phyloP scores from a whole-genome alignment of 768 basidiomycete genomes.

The Neoboletus magnificus region DNA sequence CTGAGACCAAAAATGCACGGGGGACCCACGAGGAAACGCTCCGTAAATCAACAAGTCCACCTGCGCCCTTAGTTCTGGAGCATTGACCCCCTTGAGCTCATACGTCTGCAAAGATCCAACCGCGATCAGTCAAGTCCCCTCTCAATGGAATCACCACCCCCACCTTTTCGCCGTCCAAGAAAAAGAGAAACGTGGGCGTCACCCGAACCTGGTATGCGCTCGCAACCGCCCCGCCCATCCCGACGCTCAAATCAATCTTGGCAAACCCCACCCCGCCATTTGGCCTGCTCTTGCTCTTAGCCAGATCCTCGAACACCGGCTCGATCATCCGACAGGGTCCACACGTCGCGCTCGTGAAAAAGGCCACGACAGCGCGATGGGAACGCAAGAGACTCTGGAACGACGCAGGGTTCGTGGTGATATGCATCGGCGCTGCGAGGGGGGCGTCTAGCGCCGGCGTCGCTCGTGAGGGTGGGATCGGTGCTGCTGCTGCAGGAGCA shows the following conservation, averaged over 20 bases:
- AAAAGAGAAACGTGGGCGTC: slow-evolving; percentile 91
- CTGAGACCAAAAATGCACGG: not conserved
- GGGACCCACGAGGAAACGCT: slow-evolving; percentile 74
- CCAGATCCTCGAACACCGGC: slow-evolving; percentile 77
- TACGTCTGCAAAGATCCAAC: slow-evolving; percentile 41
- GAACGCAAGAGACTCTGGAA: slow-evolving; percentile 62
- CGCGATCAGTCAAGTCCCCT: not conserved
- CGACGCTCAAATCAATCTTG: slow-evolving; percentile 78
- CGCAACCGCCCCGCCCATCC: slow-evolving; percentile 59
- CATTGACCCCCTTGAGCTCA: slow-evolving; percentile 72
- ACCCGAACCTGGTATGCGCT: slow-evolving; percentile 61
- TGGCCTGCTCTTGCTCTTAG: slow-evolving; percentile 54
- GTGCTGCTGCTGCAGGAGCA: slow-evolving; percentile 6
- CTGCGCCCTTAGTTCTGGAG: slow-evolving; percentile 65
- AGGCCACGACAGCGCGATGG: slow-evolving; percentile 71
- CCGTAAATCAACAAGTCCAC: slow-evolving; percentile 71
- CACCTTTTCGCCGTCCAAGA: slow-evolving; percentile 72
- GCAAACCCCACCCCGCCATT: slow-evolving; percentile 64
- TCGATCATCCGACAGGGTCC: slow-evolving; percentile 81
- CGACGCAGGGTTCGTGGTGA: slow-evolving; percentile 70
- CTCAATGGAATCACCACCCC: slow-evolving; percentile 1
- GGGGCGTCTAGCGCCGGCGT: slow-evolving; percentile 39
- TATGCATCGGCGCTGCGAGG: slow-evolving; percentile 61
- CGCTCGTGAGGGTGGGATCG: slow-evolving; percentile 20
- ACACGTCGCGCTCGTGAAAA: slow-evolving; percentile 78